These are phyloP conservation scores for Calonectria montana DNA, from an alignment of 2,329 filamentous ascomycete species.

Conservation along the genomic window DNA sequence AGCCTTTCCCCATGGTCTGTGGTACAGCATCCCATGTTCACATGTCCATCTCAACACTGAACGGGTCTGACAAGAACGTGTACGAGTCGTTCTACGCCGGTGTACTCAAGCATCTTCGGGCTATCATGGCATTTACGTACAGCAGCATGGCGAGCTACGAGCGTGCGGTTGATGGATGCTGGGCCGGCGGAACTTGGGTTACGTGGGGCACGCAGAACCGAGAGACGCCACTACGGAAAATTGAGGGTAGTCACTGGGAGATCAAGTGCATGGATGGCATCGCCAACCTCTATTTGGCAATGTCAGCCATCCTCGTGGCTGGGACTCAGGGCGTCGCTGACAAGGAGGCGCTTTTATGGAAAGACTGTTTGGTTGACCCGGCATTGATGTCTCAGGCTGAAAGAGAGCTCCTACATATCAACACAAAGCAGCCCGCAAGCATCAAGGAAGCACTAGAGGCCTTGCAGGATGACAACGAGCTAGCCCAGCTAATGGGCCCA, in stretches of 20 bases:
- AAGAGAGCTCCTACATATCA: constrained; percentile 65
- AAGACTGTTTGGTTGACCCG: constrained; percentile 68
- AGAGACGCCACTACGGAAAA: constrained; percentile 78
- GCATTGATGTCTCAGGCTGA: constrained; percentile 59
- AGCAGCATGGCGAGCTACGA: constrained; percentile 75
- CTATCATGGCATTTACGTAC: constrained; percentile 77
- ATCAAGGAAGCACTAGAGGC: constrained; percentile 66
- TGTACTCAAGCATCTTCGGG: constrained; percentile 72
- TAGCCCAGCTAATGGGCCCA: constrained; percentile 59
- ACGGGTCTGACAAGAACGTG: constrained; percentile 51
- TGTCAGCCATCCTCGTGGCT: constrained; percentile 48
- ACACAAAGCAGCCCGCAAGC: constrained; percentile 62
- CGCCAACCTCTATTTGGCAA: constrained; percentile 79
- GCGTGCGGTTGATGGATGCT: constrained; percentile 74
- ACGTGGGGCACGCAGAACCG: constrained; percentile 86
- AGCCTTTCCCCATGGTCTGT: constrained; percentile 67
- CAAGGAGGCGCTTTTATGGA: constrained; percentile 55
- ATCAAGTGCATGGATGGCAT: constrained; percentile 82
- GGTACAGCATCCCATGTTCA: constrained; percentile 79
- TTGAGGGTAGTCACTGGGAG: constrained; percentile 78
- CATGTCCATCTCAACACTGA: constrained; percentile 69
- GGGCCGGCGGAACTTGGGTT: constrained; percentile 84
- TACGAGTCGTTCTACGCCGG: constrained; percentile 79
- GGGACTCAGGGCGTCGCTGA: constrained; percentile 42
- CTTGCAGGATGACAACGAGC: constrained; percentile 58